Percentiles rank a stretch among this genome's conserved stretches.
Conservation (phyloP, 805 yeast genomes). For the Sugiyamaella valdiviana region DNA sequence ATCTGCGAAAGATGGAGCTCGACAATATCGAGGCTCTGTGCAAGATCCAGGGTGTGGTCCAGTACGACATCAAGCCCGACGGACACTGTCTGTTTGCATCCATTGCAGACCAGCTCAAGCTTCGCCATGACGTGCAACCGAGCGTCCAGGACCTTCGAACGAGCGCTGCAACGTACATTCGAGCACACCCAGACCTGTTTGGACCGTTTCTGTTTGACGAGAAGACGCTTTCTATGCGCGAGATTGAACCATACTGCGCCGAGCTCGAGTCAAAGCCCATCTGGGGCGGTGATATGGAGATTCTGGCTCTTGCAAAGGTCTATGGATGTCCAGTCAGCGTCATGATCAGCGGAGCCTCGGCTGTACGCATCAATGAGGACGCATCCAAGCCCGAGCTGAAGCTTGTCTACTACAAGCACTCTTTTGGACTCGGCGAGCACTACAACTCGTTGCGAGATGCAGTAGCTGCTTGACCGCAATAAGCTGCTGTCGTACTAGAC, state of each 20-base stretch:
- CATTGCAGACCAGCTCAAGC: conserved; percentile 64
- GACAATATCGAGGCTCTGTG: conserved; percentile 57
- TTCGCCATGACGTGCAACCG: conserved; percentile 41
- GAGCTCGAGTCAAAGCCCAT: conserved; percentile 70
- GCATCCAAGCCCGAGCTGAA: conserved; percentile 44
- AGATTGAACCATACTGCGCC: conserved; percentile 60
- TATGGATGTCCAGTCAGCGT: conserved; percentile 70
- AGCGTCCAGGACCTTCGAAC: conserved; percentile 52
- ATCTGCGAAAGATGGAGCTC: conserved; percentile 64
- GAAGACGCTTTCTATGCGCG: conserved; percentile 53
- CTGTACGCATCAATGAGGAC: conserved; percentile 59
- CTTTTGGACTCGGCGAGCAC: conserved; percentile 90
- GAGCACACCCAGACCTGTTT: conserved; percentile 59
- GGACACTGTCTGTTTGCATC: conserved; percentile 93
- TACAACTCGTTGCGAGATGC: conserved; percentile 61
- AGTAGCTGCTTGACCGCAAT: neutral
- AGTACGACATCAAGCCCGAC: conserved; percentile 76
- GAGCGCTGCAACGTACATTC: conserved; percentile 60
- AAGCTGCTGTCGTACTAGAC: too few species aligned
- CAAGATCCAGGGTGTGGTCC: conserved; percentile 40
- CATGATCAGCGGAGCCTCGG: conserved; percentile 62
- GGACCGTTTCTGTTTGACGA: conserved; percentile 82
- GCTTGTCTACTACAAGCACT: conserved; percentile 76
- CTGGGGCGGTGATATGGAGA: conserved; percentile 97
- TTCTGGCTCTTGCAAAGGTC: conserved; percentile 70